Base-by-base conservation (phyloP, 2,329 filamentous ascomycete species). In the Arthroderma sp. region DNA sequence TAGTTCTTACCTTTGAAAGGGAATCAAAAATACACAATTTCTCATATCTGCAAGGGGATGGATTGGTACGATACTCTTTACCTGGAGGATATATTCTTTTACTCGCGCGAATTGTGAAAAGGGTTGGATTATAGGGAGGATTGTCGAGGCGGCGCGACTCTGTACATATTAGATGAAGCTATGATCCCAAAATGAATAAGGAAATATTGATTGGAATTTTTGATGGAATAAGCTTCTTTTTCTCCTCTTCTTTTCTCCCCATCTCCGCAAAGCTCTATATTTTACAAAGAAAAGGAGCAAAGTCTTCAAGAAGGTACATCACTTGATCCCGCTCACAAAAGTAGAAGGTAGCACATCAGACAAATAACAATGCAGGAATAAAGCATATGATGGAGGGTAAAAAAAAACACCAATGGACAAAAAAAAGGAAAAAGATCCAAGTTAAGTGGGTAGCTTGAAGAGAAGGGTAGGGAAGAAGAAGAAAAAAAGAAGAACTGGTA, bases 401-500 rank as follows among this genome's bases (percentile, higher is more conserved):
- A 28, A 41, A 33, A 33, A 29, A 7, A 33, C 29, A 34, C 8
- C 3, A 29, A 10, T 38, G 36, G 3, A 38, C 27, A 45, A 45
- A 36, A 29, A 31, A 36, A 28, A 30, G 27, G 32, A 22, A 42
- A 46, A 37, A 41, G 29, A 44, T 15, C 30, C 29, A n/a, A 30
- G 31, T 29, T 38, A 43, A 44, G 32, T 44, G 31, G 40, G 42
- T 38, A 47, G 29, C 38, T 37, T 45, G n/a, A 42, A 29, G 41
- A 15, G 8, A 22, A 15, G 10, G 22, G 15, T 38, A 8, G 36
- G 32, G 11, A 34, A 9, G 11, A 45, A 28, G 43, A 44, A 38
- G 33, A 42, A 46, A 40, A 46, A 42, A 44, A 50, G 33, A 43
- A 46, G 51, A 49, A 50, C 47, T 27, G 3, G 8, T 27, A 22